Percentiles rank a stretch among this genome's conserved stretches.
Evolutionary conservation across 2,329 filamentous ascomycete genomes (phyloP).

Genomic region (Torrubiellomyces zombiae): DNA sequence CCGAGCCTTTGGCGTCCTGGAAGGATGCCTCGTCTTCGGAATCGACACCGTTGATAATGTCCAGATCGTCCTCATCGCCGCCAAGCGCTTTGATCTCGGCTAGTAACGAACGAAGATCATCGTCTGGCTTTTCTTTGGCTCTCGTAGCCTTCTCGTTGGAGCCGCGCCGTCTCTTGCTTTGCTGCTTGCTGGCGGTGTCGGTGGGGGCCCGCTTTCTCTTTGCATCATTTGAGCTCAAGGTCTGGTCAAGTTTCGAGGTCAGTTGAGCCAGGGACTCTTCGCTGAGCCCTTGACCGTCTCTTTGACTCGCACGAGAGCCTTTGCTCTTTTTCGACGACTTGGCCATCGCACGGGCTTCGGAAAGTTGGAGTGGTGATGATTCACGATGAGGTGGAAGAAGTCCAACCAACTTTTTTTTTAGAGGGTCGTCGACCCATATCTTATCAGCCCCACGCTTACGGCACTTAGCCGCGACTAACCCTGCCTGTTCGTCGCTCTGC

Average conservation of each 20-base stretch:
- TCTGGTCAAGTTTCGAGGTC: conserved; percentile 39
- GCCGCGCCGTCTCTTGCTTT: conserved; percentile 21
- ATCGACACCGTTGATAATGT: conserved; percentile 37
- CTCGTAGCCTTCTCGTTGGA: conserved; percentile 7
- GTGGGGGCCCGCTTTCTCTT: conserved; percentile 28
- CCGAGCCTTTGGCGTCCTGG: conserved; percentile 14
- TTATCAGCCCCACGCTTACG: conserved; percentile 6
- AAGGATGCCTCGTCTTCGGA: conserved; percentile 22
- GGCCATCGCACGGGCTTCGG: conserved; percentile 11
- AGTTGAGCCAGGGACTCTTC: conserved; percentile 33
- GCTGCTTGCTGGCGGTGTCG: conserved; percentile 15
- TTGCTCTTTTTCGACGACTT: conserved; percentile 22
- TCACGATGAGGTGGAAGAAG: no score
- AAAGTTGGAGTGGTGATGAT: no score
- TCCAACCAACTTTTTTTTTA: conserved; percentile 8
- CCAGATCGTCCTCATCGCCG: conserved; percentile 47
- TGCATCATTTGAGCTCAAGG: conserved; percentile 23
- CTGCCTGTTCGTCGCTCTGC: conserved; percentile 1
- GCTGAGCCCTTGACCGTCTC: conserved; percentile 21
- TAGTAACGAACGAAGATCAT: conserved; percentile 28
- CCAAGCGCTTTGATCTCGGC: conserved; percentile 49
- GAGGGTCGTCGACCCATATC: conserved; percentile 3
- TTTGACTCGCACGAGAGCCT: conserved; percentile 9
- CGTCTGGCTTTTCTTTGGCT: conserved; percentile 10
- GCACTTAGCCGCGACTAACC: not conserved